phyloP scores from a whole-genome alignment of 495 filamentous ascomycete genomes.

The Ramalina intermedia region DNA sequence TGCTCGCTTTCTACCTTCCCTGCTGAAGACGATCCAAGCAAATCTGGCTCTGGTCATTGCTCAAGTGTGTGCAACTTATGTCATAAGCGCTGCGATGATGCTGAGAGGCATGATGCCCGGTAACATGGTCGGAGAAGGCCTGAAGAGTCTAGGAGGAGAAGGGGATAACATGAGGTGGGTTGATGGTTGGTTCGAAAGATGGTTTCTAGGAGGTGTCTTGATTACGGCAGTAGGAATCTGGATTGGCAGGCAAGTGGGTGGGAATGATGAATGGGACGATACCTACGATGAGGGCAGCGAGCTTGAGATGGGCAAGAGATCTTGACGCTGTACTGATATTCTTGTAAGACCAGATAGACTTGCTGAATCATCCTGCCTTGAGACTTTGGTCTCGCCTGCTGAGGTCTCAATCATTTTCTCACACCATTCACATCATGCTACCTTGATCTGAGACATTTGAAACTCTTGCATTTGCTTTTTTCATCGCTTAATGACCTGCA shows the following conservation, averaged over 20 bases:
- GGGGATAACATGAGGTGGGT: slow-evolving; percentile 48
- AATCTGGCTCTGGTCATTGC: slow-evolving; percentile 58
- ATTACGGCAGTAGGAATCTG: slow-evolving; percentile 52
- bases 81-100: slow-evolving; percentile 59
- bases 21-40: slow-evolving; percentile 45
- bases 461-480: too few relatives aligned
- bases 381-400: too few relatives aligned
- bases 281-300: slow-evolving; percentile 44
- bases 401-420: too few relatives aligned
- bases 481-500: too few relatives aligned
- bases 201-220: slow-evolving; percentile 52
- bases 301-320: slow-evolving; percentile 53
- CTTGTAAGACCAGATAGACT: too few relatives aligned
- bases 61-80: slow-evolving; percentile 67
- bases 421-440: too few relatives aligned
- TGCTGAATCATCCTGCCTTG: too few relatives aligned
- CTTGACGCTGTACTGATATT: slow-evolving; percentile 10
- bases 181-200: slow-evolving; percentile 78
- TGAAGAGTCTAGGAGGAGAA: slow-evolving; percentile 54
- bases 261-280: slow-evolving; percentile 35
- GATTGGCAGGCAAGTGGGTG: slow-evolving; percentile 45
- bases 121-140: slow-evolving; percentile 55
- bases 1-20: slow-evolving; percentile 48
- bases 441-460: too few relatives aligned
- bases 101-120: slow-evolving; percentile 57